Evolutionary conservation across 2,329 filamentous ascomycete species (phyloP), one percentile per base, ranked within the genome.

Genomic region (Apiospora sp.): DNA sequence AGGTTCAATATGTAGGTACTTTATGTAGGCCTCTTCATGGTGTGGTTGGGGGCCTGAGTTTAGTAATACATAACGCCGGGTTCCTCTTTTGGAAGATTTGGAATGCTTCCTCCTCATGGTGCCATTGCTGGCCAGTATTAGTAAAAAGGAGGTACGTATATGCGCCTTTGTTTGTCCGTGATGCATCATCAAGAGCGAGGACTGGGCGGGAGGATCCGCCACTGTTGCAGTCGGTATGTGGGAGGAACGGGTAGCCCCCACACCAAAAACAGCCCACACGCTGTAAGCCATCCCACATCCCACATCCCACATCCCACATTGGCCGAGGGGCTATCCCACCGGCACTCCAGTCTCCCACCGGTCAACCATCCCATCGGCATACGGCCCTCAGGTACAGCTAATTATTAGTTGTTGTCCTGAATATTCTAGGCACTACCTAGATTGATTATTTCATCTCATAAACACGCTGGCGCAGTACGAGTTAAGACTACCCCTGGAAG

Each of bases 241-340:
- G 24, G 14, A 5, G 51, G 27, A 22, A 19, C 37, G 7, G 37
- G 51, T 58, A 5, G 10, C 19, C 22, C 22, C 46, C 22, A 41
- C 46, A n/a, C 46, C 46, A n/a, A 49, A n/a, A 49, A n/a, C 16
- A 7, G 51, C 51, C 51, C 54, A 61, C 51, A 5, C 24, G 1
- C 24, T 54, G 51, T 54, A 61, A 61, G 54, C 54, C 58, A 58
- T 58, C 51, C 51, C 27, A 34, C 51, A 41, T 41, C 19, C 58
- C 58, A 64, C 58, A 24, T 41, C 51, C 51, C 27, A 34, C 51
- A 41, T 41, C 19, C 58, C 58, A 64, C 58, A 24, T 41, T 6
- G 22, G 14, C 58, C 58, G 34, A 64, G 34, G 41, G 30, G 16
- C 30, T 34, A 34, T 34, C 27, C 54, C 24, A 54, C 54, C 30